phyloP scores from a whole-genome alignment of 1,284 basidiomycete genomes.

The Puccinia horiana region DNA sequence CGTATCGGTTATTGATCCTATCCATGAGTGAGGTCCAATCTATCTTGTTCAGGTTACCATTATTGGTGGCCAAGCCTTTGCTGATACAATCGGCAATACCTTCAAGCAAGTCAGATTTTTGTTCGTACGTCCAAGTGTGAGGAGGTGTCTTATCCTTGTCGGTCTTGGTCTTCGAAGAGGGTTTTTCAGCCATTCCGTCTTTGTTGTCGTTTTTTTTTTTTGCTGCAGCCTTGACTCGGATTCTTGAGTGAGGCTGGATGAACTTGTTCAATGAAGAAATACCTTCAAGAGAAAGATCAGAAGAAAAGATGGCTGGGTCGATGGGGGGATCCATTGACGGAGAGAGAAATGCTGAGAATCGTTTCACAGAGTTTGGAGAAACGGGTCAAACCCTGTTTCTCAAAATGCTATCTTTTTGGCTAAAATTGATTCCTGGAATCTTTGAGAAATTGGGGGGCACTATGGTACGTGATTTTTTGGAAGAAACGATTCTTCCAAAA shows the following conservation, averaged over 20 bases:
- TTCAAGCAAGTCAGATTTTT: background rate
- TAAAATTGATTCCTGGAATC: background rate
- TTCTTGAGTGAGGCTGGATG: background rate
- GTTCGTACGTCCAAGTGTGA: conserved; percentile 1
- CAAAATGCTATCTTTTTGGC: background rate
- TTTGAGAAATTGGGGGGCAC: background rate
- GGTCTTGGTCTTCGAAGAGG: background rate
- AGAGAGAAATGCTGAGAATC: background rate
- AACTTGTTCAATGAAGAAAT: background rate
- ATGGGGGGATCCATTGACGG: background rate
- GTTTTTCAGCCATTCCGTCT: background rate
- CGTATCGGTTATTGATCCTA: background rate
- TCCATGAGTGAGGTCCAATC: background rate
- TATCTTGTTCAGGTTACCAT: background rate
- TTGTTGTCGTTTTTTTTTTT: background rate
- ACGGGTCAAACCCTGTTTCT: conserved; percentile 8
- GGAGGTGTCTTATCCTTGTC: background rate
- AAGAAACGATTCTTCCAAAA: background rate
- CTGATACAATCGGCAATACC: background rate
- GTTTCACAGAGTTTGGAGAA: background rate
- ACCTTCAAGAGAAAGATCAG: background rate
- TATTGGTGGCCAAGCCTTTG: background rate
- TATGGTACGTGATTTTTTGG: background rate
- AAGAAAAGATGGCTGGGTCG: background rate
- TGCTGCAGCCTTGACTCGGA: background rate